Evolutionary conservation across 352 stramenopile species (phyloP), one percentile per base, ranked within the genome.

Genomic region (Blastocystis sp.): DNA sequence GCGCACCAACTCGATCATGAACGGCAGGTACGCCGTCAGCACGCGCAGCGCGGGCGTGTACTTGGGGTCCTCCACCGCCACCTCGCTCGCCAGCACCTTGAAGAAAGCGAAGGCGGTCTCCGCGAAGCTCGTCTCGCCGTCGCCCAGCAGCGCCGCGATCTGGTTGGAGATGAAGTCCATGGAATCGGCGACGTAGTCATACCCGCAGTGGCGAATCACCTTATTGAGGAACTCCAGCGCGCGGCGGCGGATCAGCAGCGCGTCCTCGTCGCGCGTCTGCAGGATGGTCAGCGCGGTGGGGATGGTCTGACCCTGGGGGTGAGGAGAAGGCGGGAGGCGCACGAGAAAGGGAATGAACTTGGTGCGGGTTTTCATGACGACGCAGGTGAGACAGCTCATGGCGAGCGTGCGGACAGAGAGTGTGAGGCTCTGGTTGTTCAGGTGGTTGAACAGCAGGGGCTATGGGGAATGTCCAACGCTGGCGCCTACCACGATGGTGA

Each of bases 1-100:
- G 24, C 61, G 57, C 28, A 84, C 74, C 54, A 84, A 19, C 34
- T 84, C 74, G 54, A 84, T 84, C 45, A 84, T 84, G 45, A 84
- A 42, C 2, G 74, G 74, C 52, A 84, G 65, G 34, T 84, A 84
- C 0, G 52, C 74, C n/a, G 65, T 70, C 11, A 84, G 74, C n/a
- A 84, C 11, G 19, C 34, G 57, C 17, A 84, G 21, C 1, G 66
- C 74, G 42, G 45, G 28, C 1, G 74, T 38, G 45, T 84, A 84
- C 10, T 11, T n/a, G 17, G 59, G 57, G 24, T 68, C 9, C 1
- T 28, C 57, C 2, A 28, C 21, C 3, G 68, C 60, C 52, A 69
- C 74, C 19, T 40, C 40, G 2, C 40, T 59, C 6, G 74, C 52
- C 21, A 84, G 57, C 40, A 69, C 66, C 28, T 84, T 59, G 24